These are phyloP conservation scores for Murraya paniculata DNA, from an alignment of 345 rosid genomes.

Conservation along the genomic window DNA sequence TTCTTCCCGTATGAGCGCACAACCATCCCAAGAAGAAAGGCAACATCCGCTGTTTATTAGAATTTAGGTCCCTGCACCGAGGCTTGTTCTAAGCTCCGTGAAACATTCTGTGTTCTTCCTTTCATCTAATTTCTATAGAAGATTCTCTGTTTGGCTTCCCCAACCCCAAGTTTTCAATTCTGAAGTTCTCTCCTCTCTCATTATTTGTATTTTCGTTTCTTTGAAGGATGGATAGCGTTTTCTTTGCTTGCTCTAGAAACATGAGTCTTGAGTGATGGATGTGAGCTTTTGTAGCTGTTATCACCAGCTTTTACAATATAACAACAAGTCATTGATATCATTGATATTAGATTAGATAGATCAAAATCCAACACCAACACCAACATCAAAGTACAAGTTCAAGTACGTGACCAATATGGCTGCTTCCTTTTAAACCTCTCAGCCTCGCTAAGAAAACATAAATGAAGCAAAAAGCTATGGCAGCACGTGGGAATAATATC, in stretches of 20 bases:
- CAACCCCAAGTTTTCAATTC: conserved; percentile 1
- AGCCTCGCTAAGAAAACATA: not conserved
- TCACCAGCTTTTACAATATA: not conserved
- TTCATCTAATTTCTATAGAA: not conserved
- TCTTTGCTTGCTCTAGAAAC: not conserved
- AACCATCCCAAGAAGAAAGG: not conserved
- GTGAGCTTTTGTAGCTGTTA: not conserved
- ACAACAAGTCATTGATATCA: not conserved
- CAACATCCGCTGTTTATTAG: not conserved
- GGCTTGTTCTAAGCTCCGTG: conserved; percentile 19
- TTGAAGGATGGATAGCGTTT: not conserved
- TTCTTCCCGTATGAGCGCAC: too few species aligned
- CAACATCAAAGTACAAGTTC: too few species aligned
- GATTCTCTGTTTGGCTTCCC: conserved; percentile 13
- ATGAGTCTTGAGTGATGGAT: not conserved
- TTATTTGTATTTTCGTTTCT: not conserved
- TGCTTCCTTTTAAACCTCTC: not conserved
- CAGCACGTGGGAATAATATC: conserved; percentile 22
- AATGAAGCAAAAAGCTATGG: conserved; percentile 21
- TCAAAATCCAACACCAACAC: not conserved
- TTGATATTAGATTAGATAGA: not conserved
- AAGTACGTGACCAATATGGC: not conserved
- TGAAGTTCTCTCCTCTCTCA: not conserved
- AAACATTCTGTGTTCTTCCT: not conserved
- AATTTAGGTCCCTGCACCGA: not conserved